Conservation (phyloP, 2,329 filamentous ascomycete genomes). For the Neonectria hederae region DNA sequence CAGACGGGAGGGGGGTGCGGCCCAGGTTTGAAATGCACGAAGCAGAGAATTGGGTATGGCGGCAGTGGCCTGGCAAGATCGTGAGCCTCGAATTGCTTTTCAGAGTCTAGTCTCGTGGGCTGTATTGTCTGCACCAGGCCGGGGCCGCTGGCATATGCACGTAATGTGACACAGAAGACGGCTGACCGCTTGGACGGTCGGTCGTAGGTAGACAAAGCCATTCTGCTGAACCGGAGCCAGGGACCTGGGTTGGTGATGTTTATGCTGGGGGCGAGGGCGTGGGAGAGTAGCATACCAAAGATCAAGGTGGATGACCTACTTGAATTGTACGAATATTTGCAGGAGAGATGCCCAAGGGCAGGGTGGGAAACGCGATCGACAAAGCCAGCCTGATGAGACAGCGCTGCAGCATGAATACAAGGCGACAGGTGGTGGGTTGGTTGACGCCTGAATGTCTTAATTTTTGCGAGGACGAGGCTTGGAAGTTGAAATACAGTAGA, state of each 20-base stretch:
- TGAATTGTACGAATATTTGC: too few relatives aligned
- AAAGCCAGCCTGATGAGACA: neutral
- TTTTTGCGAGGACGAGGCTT: constrained; percentile 1
- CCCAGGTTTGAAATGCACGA: constrained; percentile 16
- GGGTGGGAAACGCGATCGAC: neutral
- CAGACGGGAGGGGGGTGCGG: neutral
- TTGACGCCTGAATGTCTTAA: constrained; percentile 1
- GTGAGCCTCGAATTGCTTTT: constrained; percentile 14
- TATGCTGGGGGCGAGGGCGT: neutral
- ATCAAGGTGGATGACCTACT: neutral
- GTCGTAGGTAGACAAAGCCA: neutral
- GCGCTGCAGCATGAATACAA: neutral
- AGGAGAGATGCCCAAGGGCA: neutral
- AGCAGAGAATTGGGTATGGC: constrained; percentile 22
- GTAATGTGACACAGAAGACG: neutral
- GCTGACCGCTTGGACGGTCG: constrained; percentile 13
- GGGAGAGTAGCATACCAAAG: neutral
- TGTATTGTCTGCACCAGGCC: neutral
- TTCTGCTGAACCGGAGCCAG: constrained; percentile 12
- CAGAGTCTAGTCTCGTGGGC: neutral
- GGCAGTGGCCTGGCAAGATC: constrained; percentile 5
- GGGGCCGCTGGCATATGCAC: neutral
- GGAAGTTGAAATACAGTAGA: neutral
- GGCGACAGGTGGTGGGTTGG: constrained; percentile 1
- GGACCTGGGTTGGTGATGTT: constrained; percentile 19